Evolutionary conservation across 768 basidiomycete genomes (phyloP), one percentile per base, ranked within the genome.

Genomic region (Panaeolus papilionaceus): DNA sequence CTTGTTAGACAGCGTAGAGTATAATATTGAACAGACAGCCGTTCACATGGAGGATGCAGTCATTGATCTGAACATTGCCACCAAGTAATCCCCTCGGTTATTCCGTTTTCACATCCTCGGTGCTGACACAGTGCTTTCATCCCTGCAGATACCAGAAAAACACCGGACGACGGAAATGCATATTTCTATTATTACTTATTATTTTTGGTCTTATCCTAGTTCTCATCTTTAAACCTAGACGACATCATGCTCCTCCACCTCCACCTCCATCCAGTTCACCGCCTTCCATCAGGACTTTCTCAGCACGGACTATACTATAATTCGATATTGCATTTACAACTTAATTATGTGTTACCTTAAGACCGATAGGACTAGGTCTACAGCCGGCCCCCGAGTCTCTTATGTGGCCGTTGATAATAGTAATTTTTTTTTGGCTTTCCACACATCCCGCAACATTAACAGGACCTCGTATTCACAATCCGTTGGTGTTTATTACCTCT

Each of bases 1-100:
- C 37, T 86, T 99, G 38, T 85, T 99, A 65, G 98, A 99, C 79
- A 95, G 94, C 42, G 87, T 99, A 66, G 98, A 99, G 79, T 99
- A 95, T 80, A 99, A 99, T 76, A 93, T 99, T 64, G 95, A 98
- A 78, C 91, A 93, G 77, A 94, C 96, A 4, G 92, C 92, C 18
- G 86, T 87, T 38, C 88, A 94, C 63, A 85, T 96, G 76, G 79
- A 89, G 65, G 93, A 93, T 54, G 95, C 96, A 23, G 95, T 92
- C 42, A 87, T 88, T 73, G 95, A 98, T 71, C 83, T 99, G 62
- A 82, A 91, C 66, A 83, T 88, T 14, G 98, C 98, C 4, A 93
- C 92, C 64, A 84, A 84, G 95, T 95, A 58, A 58, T 12, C 54
- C 54, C 54, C 54, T 28, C 26, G 67, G 90, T 81, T 28, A 38